Evolutionary conservation across 495 filamentous ascomycete genomes (phyloP).

Genomic region (Trichoderma reesei): DNA sequence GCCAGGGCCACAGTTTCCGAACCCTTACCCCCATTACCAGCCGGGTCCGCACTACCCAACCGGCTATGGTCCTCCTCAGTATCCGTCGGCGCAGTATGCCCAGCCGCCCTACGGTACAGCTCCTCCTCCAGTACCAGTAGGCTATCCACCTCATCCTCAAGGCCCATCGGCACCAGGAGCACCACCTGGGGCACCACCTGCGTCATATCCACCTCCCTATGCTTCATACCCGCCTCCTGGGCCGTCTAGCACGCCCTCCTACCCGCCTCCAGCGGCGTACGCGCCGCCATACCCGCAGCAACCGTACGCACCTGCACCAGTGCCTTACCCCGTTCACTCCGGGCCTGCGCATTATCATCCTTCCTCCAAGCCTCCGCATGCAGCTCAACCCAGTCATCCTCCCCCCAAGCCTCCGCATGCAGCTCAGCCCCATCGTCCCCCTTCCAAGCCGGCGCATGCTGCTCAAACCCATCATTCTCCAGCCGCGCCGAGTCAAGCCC

Average conservation of each 20-base stretch:
- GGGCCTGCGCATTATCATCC: background rate
- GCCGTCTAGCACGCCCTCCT: conserved; percentile 14
- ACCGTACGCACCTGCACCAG: background rate
- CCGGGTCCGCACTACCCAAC: conserved; percentile 18
- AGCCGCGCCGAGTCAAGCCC: background rate
- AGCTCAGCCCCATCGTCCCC: background rate
- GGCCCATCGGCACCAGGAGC: conserved; percentile 16
- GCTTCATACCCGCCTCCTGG: conserved; percentile 9
- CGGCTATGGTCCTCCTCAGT: conserved; percentile 15
- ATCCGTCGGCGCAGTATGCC: conserved; percentile 16
- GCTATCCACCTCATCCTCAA: conserved; percentile 15
- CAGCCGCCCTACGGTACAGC: conserved; percentile 15
- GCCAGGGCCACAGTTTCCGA: background rate
- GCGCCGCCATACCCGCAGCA: background rate
- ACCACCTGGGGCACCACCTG: background rate
- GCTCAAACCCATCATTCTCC: background rate
- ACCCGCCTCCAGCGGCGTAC: conserved; percentile 15
- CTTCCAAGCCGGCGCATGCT: background rate
- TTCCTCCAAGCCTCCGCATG: background rate
- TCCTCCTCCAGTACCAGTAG: conserved; percentile 11
- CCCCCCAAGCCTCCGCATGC: background rate
- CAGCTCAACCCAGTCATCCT: background rate
- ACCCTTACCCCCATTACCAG: conserved; percentile 13
- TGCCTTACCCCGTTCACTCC: background rate
- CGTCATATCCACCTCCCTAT: conserved; percentile 15